These are phyloP conservation scores for Tetracladium maxilliforme DNA, from an alignment of 2,329 filamentous ascomycete species.

Conservation along the genomic window DNA sequence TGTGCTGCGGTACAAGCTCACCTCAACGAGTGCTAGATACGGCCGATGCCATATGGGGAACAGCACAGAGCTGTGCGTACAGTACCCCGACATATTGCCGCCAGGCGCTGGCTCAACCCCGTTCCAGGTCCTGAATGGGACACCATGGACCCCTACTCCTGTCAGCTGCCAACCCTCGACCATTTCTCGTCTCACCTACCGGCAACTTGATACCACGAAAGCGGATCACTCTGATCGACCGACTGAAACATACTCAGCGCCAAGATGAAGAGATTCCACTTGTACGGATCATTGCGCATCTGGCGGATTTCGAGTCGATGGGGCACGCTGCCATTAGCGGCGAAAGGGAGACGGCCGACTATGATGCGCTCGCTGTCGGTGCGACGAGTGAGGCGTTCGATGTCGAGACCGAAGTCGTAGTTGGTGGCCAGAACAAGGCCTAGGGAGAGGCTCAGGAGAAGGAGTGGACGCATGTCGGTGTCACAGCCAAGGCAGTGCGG, in stretches of 20 bases:
- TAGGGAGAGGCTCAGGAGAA: no score
- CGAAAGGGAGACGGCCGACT: no score
- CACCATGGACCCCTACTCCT: slow-evolving; percentile 61
- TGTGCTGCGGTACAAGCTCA: slow-evolving; percentile 11
- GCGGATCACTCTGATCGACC: slow-evolving; percentile 43
- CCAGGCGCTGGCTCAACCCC: slow-evolving; percentile 27
- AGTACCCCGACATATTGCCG: slow-evolving; percentile 42
- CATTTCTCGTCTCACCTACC: slow-evolving; percentile 31
- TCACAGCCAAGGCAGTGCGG: no score
- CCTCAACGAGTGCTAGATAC: slow-evolving; percentile 52
- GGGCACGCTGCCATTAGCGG: slow-evolving; percentile 12
- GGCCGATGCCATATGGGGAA: slow-evolving; percentile 78
- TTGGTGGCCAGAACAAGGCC: no score
- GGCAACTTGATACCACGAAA: slow-evolving; percentile 68
- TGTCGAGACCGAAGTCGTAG: no score
- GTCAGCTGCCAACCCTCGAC: not conserved
- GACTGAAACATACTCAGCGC: slow-evolving; percentile 60
- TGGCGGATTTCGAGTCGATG: slow-evolving; percentile 52
- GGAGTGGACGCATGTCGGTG: no score
- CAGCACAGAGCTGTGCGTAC: slow-evolving; percentile 58
- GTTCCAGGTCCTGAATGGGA: slow-evolving; percentile 48
- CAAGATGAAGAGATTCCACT: slow-evolving; percentile 66
- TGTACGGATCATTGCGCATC: slow-evolving; percentile 44
- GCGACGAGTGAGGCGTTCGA: no score
- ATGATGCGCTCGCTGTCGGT: no score